phyloP scores from a whole-genome alignment of 2,329 filamentous ascomycete genomes.

The Cladosporium sp. region DNA sequence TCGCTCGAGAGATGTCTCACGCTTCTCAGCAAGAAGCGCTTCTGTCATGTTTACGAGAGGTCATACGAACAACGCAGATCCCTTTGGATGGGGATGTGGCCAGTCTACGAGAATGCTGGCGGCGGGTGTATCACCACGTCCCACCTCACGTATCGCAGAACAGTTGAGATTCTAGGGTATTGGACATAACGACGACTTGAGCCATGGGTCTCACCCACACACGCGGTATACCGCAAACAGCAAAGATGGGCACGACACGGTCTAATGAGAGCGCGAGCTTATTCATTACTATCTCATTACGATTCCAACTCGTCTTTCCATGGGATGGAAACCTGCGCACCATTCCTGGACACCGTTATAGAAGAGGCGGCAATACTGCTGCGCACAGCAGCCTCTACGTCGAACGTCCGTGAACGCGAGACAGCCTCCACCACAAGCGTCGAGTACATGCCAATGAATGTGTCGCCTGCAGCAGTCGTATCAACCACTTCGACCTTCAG shows the following conservation, averaged over 20 bases:
- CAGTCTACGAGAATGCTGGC: not conserved
- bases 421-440: conserved; percentile 44
- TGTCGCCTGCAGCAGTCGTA: conserved; percentile 92
- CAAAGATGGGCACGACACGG: not conserved
- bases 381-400: conserved; percentile 62
- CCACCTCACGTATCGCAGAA: not conserved
- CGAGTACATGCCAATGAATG: conserved; percentile 87
- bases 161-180: not conserved
- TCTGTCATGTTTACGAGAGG: not conserved
- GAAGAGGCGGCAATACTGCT: conserved; percentile 59
- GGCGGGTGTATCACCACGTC: not conserved
- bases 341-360: conserved; percentile 64
- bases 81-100: not conserved
- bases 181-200: not conserved
- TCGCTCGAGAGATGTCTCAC: conserved; percentile 3
- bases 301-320: not conserved
- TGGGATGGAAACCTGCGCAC: conserved; percentile 40
- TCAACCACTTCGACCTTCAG: conserved; percentile 79
- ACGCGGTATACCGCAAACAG: not conserved
- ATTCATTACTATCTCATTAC: not conserved
- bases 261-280: not conserved
- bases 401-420: conserved; percentile 38
- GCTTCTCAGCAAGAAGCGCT: not conserved
- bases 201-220: not conserved
- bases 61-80: not conserved